phyloP scores from a whole-genome alignment of 1,284 basidiomycete species.

The Flammula alnicola region DNA sequence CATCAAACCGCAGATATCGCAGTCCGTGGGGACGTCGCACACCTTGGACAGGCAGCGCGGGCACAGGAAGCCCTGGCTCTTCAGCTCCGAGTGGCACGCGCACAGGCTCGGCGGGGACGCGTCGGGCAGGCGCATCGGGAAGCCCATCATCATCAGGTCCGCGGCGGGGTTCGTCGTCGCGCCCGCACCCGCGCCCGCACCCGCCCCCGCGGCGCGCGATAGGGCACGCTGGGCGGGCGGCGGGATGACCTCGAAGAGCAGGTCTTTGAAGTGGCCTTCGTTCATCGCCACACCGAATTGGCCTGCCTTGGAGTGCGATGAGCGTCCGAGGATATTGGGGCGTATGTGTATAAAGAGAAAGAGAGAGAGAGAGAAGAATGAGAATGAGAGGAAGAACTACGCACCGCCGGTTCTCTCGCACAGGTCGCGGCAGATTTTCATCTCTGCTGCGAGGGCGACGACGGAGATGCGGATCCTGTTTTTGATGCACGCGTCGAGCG shows the following conservation, averaged over 20 bases:
- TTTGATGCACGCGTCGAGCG: constrained; percentile 79
- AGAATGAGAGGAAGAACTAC: constrained; percentile 36
- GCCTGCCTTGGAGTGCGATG: constrained; percentile 52
- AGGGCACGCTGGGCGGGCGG: constrained; percentile 85
- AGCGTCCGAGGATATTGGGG: not conserved
- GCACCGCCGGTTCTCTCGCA: constrained; percentile 87
- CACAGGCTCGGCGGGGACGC: constrained; percentile 85
- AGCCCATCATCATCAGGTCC: constrained; percentile 99
- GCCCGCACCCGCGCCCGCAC: constrained; percentile 29
- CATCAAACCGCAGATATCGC: constrained; percentile 96
- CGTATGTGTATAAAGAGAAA: not conserved
- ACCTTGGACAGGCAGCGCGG: constrained; percentile 92
- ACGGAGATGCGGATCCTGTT: constrained; percentile 91
- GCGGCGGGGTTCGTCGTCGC: constrained; percentile 69
- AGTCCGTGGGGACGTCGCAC: constrained; percentile 98
- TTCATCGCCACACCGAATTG: constrained; percentile 95
- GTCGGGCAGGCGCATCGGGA: constrained; percentile 89
- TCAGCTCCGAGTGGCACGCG: constrained; percentile 91
- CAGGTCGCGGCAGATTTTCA: constrained; percentile 95
- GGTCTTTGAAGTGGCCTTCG: constrained; percentile 95
- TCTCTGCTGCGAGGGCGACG: constrained; percentile 93
- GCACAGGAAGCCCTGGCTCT: constrained; percentile 92
- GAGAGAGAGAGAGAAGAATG: not conserved
- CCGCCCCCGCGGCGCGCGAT: constrained; percentile 51
- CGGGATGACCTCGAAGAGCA: constrained; percentile 94